Conservation (phyloP, 805 yeast genomes). For the Nakazawaea laoshanensis region DNA sequence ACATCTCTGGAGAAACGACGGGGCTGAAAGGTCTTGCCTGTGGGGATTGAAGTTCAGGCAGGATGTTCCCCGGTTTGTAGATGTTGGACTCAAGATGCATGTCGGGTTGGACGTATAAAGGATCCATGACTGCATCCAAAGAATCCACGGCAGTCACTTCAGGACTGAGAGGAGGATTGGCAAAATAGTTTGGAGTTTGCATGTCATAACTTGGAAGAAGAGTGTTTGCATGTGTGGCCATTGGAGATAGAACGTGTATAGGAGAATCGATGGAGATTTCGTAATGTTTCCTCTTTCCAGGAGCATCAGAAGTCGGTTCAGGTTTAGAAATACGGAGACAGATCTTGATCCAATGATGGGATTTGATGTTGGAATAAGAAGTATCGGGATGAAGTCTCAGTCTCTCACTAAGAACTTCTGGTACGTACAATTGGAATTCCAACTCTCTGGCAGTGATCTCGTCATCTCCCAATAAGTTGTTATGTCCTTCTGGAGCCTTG, state of each 20-base stretch:
- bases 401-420: slow-evolving; percentile 51
- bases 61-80: slow-evolving; percentile 44
- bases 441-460: slow-evolving; percentile 70
- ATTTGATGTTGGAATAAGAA: slow-evolving; percentile 65
- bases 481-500: slow-evolving; percentile 45
- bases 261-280: slow-evolving; percentile 96
- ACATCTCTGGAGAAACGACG: slow-evolving; percentile 20
- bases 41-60: slow-evolving; percentile 44
- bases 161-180: slow-evolving; percentile 36
- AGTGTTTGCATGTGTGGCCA: slow-evolving; percentile 77
- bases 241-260: slow-evolving; percentile 66
- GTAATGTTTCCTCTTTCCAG: slow-evolving; percentile 71
- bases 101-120: slow-evolving; percentile 6
- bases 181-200: slow-evolving; percentile 1
- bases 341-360: slow-evolving; percentile 94
- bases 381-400: slow-evolving; percentile 79
- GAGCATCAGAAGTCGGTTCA: slow-evolving; percentile 39
- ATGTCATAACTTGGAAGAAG: slow-evolving; percentile 62
- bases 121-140: slow-evolving; percentile 17
- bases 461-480: slow-evolving; percentile 40
- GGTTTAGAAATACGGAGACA: slow-evolving; percentile 68
- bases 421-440: slow-evolving; percentile 82
- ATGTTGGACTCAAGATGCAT: slow-evolving; percentile 33
- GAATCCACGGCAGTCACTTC: slow-evolving; percentile 39
- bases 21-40: slow-evolving; percentile 60